phyloP scores from a whole-genome alignment of 805 yeast genomes.

The Suhomyces emberorum region DNA sequence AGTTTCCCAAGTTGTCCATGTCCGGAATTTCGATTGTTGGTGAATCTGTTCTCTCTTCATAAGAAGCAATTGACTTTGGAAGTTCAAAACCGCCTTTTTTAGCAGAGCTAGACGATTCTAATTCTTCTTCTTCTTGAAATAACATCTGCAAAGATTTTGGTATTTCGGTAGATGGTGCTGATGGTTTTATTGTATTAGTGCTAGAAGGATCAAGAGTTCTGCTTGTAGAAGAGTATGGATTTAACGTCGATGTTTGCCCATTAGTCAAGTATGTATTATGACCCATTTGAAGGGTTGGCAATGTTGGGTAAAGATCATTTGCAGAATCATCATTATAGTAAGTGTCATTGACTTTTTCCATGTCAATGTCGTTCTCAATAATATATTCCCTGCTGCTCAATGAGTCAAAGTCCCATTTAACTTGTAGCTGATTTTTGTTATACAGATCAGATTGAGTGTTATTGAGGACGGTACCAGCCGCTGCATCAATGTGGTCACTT shows the following conservation, averaged over 20 bases:
- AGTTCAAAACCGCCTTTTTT: constrained; percentile 8
- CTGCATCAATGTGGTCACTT: neutral
- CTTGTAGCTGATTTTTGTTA: constrained; percentile 28
- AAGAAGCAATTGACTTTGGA: constrained; percentile 8
- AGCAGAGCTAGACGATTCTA: constrained; percentile 1
- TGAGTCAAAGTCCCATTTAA: constrained; percentile 90
- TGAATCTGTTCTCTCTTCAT: constrained; percentile 42
- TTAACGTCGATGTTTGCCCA: constrained; percentile 9
- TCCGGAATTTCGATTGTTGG: constrained; percentile 72
- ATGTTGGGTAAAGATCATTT: constrained; percentile 24
- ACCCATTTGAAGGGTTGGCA: constrained; percentile 22
- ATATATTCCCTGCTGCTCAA: constrained; percentile 71
- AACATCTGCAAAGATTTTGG: constrained; percentile 72
- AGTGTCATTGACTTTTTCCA: constrained; percentile 29
- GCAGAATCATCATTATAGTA: constrained; percentile 18
- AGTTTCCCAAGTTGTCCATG: constrained; percentile 44
- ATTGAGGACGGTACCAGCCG: too few species aligned
- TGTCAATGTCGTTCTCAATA: constrained; percentile 62
- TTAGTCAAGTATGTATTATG: constrained; percentile 12
- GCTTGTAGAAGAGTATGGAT: constrained; percentile 7
- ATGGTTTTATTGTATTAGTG: neutral
- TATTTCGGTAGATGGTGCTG: constrained; percentile 39
- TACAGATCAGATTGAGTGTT: neutral
- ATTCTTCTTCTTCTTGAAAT: constrained; percentile 50
- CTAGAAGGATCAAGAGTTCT: neutral